These are phyloP conservation scores for Boechera retrofracta DNA, from an alignment of 345 rosid genomes.

Conservation along the genomic window DNA sequence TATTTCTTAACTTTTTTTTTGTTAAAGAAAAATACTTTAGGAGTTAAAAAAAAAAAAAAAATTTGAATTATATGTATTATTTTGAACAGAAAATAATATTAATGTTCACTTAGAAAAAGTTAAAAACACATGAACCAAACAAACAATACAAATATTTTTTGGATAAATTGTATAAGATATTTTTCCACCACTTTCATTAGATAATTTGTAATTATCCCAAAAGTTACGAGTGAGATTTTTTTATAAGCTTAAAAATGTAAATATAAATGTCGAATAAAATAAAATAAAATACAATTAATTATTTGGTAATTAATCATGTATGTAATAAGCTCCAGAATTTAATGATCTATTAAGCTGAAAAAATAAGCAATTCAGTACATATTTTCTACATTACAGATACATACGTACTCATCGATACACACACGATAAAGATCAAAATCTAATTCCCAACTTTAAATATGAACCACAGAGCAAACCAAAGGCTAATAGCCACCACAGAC, in stretches of 20 bases:
- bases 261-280: no score
- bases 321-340: neutral
- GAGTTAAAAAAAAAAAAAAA: no score
- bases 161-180: slow-evolving; percentile 23
- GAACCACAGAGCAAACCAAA: slow-evolving; percentile 37
- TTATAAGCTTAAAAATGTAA: neutral
- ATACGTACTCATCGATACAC: neutral
- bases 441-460: slow-evolving; percentile 35
- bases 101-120: no score
- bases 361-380: neutral
- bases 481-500: slow-evolving; percentile 33
- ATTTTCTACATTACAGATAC: slow-evolving; percentile 7
- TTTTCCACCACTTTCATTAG: slow-evolving; percentile 38
- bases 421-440: neutral
- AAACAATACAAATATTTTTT: neutral
- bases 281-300: no score
- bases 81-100: no score
- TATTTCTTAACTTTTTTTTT: no score
- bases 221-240: slow-evolving; percentile 30
- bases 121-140: neutral
- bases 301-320: no score
- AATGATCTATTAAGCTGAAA: neutral
- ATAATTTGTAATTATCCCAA: slow-evolving; percentile 36
- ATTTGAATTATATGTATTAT: no score
- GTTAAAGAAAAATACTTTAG: no score